Evolutionary conservation across 179 eudicot genomes (phyloP).

Genomic region (Silene vulgaris): DNA sequence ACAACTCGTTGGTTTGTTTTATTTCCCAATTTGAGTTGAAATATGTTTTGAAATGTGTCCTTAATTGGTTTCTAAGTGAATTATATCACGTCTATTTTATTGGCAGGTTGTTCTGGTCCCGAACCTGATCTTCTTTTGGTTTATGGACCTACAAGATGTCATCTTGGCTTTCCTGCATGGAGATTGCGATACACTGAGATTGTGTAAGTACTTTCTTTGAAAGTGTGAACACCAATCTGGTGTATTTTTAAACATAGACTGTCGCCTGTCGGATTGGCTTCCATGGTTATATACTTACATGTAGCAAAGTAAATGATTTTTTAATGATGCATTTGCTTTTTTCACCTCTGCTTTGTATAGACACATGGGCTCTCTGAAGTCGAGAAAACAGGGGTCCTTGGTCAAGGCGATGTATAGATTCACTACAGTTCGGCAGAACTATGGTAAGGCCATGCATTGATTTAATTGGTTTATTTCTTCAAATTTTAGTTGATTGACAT

Average conservation of each 20-base stretch:
- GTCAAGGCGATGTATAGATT: conserved; percentile 63
- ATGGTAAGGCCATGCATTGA: conserved; percentile 45
- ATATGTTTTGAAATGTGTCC: neutral
- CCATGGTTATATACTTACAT: too few relatives aligned
- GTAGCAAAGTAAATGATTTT: too few relatives aligned
- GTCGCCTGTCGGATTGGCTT: conserved; percentile 19
- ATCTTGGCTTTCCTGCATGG: conserved; percentile 87
- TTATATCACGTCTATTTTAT: conserved; percentile 8
- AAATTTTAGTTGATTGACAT: neutral
- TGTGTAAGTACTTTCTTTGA: conserved; percentile 54
- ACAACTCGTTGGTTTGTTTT: conserved; percentile 50
- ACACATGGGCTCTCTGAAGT: conserved; percentile 77
- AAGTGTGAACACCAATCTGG: neutral
- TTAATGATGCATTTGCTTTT: neutral
- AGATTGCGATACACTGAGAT: conserved; percentile 86
- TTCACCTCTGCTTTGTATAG: conserved; percentile 34
- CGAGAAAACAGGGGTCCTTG: conserved; percentile 55
- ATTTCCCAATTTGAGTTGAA: neutral
- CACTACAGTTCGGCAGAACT: conserved; percentile 75
- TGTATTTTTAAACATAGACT: conserved; percentile 6
- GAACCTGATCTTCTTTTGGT: conserved; percentile 78
- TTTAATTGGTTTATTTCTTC: conserved; percentile 4
- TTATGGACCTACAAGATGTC: conserved; percentile 80
- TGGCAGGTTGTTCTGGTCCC: conserved; percentile 56
- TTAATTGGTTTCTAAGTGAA: neutral